These are phyloP conservation scores for Ceratocystiopsis sp. DNA, from an alignment of 2,329 filamentous ascomycete genomes.

Conservation along the genomic window DNA sequence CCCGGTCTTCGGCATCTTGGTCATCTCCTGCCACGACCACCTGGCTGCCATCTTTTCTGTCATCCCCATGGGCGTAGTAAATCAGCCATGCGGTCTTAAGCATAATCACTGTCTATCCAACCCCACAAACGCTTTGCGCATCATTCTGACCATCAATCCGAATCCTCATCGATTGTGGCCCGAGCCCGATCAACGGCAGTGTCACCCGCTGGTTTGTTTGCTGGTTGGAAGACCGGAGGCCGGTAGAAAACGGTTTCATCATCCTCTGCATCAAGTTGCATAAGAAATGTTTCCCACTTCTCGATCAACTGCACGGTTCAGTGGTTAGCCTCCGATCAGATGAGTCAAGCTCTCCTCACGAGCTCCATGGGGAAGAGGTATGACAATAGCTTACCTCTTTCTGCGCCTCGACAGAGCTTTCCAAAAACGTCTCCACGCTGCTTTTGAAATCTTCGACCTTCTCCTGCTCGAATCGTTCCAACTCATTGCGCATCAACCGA, in stretches of 20 bases:
- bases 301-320: conserved; percentile 41
- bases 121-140: no score
- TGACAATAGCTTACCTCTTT: conserved; percentile 55
- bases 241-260: conserved; percentile 55
- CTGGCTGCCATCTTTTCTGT: not conserved
- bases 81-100: not conserved
- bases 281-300: conserved; percentile 95
- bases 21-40: no score
- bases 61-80: not conserved
- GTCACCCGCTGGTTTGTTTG: conserved; percentile 28
- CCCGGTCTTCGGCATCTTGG: no score
- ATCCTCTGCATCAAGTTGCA: conserved; percentile 89
- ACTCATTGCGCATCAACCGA: conserved; percentile 70
- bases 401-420: conserved; percentile 93
- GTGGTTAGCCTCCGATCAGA: conserved; percentile 9
- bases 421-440: conserved; percentile 90
- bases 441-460: conserved; percentile 99
- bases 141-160: conserved; percentile 24
- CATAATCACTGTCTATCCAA: not conserved
- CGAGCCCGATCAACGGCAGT: conserved; percentile 44
- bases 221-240: conserved; percentile 37
- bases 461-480: conserved; percentile 88
- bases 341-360: no score
- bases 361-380: no score
- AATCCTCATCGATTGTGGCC: conserved; percentile 42